Percentiles rank a stretch among this genome's conserved stretches.
Conservation (phyloP, 108 stramenopile species). For the Nitzschia sp. region DNA sequence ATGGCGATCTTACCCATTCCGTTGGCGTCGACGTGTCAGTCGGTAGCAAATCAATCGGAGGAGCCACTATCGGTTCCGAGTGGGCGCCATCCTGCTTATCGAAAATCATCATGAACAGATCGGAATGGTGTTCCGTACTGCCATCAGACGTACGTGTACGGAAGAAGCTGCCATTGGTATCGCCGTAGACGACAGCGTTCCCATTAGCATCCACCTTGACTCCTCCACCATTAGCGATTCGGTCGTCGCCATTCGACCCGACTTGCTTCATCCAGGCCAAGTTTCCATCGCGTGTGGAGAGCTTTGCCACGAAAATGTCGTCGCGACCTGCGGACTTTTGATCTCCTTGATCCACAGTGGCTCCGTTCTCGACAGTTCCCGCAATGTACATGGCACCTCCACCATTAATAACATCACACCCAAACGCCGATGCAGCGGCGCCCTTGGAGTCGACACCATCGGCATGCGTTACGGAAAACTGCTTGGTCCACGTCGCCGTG, state of each 20-base stretch:
- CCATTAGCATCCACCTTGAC: conserved; percentile 33
- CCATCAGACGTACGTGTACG: conserved; percentile 24
- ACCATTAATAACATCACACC: conserved; percentile 25
- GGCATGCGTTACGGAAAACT: conserved; percentile 26
- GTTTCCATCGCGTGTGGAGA: conserved; percentile 27
- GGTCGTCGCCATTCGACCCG: conserved; percentile 46
- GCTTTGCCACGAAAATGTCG: conserved; percentile 48
- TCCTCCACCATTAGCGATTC: conserved; percentile 42
- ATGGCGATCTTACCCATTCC: too few relatives aligned
- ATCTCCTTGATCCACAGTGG: background rate
- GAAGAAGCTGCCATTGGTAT: conserved; percentile 46
- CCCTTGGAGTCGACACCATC: conserved; percentile 7
- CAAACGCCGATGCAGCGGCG: conserved; percentile 17
- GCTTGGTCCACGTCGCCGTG: conserved; percentile 28
- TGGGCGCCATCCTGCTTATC: conserved; percentile 18
- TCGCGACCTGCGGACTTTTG: conserved; percentile 38
- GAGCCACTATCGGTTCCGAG: conserved; percentile 5
- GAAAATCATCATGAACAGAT: conserved; percentile 32
- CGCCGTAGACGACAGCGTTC: conserved; percentile 51
- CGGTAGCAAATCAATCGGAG: background rate
- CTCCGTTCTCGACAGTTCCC: conserved; percentile 40
- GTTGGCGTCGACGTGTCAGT: conserved; percentile 10
- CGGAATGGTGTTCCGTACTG: background rate
- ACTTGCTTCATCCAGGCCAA: conserved; percentile 43
- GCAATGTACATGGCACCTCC: conserved; percentile 18